Conservation (phyloP, 179 eudicot species). For the Dionaea muscipula region DNA sequence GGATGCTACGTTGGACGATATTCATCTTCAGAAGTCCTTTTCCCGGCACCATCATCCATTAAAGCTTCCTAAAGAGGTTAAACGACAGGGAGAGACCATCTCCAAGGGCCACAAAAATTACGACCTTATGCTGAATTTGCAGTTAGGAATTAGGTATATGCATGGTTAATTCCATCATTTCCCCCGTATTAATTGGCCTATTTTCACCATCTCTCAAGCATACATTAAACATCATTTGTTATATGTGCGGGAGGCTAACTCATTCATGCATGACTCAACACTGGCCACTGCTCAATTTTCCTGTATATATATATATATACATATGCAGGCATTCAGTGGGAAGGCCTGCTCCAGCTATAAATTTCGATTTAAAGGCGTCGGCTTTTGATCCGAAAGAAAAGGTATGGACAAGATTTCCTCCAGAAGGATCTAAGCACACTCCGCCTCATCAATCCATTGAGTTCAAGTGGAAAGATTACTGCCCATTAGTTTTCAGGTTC, state of each 20-base stretch:
- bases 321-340: slow-evolving; percentile 69
- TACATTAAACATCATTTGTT: too few species aligned
- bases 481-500: slow-evolving; percentile 89
- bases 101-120: slow-evolving; percentile 57
- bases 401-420: slow-evolving; percentile 72
- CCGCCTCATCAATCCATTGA: slow-evolving; percentile 76
- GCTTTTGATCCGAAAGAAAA: slow-evolving; percentile 89
- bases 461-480: slow-evolving; percentile 92
- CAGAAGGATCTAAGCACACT: slow-evolving; percentile 77
- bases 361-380: slow-evolving; percentile 55
- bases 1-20: slow-evolving; percentile 5
- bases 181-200: neutral
- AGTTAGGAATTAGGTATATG: slow-evolving; percentile 44
- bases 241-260: too few species aligned
- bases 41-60: too few species aligned
- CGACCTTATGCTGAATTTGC: slow-evolving; percentile 85
- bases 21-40: too few species aligned
- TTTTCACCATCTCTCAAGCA: too few species aligned
- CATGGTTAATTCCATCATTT: neutral
- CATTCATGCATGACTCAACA: neutral
- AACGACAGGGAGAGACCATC: slow-evolving; percentile 63
- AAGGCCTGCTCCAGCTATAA: slow-evolving; percentile 53
- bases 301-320: neutral
- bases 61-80: slow-evolving; percentile 41
- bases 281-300: neutral